phyloP scores from a whole-genome alignment of 2,329 filamentous ascomycete genomes.

The Colletotrichum sp. region DNA sequence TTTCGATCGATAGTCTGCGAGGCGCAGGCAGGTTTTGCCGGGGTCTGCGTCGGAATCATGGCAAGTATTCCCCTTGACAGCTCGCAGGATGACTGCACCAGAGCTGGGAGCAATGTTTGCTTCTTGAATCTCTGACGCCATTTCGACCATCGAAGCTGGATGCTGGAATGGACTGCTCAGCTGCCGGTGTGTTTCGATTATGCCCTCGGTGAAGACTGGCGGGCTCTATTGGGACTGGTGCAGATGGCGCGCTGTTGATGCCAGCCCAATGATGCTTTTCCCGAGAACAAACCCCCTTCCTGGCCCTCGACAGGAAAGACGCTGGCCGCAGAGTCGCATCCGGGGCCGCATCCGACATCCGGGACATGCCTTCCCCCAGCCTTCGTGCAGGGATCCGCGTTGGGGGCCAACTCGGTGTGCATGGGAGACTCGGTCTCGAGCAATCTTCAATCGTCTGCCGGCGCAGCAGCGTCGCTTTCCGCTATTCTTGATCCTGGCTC shows the following conservation, averaged over 20 bases:
- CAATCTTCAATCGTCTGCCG: not conserved
- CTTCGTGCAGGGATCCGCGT: not conserved
- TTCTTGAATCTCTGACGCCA: not conserved
- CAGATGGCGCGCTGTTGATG: not conserved
- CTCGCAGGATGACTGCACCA: not conserved
- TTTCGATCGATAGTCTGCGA: not conserved
- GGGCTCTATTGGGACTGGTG: not conserved
- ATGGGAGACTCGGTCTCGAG: not conserved
- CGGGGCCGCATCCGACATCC: not conserved
- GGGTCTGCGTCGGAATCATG: not conserved
- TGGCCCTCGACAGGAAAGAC: not conserved
- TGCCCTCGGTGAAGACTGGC: not conserved
- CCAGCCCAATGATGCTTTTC: not conserved
- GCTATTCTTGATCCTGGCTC: not conserved
- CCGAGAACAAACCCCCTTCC: not conserved
- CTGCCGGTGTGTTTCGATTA: not conserved
- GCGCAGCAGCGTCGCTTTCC: not conserved
- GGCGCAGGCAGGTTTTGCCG: not conserved
- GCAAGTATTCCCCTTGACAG: not conserved
- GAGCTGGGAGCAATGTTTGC: not conserved
- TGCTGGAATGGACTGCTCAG: not conserved
- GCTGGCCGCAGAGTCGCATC: not conserved
- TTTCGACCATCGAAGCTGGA: not conserved
- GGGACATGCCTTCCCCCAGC: not conserved
- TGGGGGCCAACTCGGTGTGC: not conserved